Evolutionary conservation across 106 monocot genomes (phyloP), one percentile per base, ranked within the genome.

Genomic region (Dioscorea alata): DNA sequence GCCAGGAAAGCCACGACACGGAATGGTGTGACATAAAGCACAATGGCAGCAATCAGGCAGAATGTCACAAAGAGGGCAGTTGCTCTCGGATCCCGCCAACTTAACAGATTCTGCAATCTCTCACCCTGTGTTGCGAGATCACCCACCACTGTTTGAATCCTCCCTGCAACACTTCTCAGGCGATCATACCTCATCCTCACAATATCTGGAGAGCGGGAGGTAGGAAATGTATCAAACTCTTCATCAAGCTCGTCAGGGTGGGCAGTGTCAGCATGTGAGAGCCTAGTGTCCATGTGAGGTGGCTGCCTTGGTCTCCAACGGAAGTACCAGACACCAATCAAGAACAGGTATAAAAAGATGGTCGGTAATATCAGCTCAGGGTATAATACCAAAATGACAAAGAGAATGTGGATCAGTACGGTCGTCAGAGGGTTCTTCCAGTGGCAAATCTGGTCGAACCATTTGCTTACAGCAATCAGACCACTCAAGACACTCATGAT

Each of bases 101-200:
- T 61, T 25, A 61, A 23, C 61, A 61, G 28, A 23, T 21, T 28
- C 24, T 61, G 61, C 20, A 61, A 14, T 61, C 61, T n/a, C 23
- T 61, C 61, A 5, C 61, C 61, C 28, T 61, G 61, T 14, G 24
- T 61, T 25, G 61, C 61, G 4, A 61, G 15, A 61, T 61, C 61
- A 61, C 61, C 61, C 28, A 61, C 61, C 4, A 61, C 61, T 23
- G 61, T 61, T 23, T 61, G 61, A 23, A 21, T 61, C 61, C 61
- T 61, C 61, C 61, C 15, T 42, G 61, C 61, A 61, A 61, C 20
- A 61, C 61, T 61, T 28, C 61, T 61, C 13, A 25, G 28, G 8
- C 61, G 61, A 61, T 61, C 61, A 61, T 61, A 61, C 61, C 24
- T 61, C 15, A 23, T 21, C 20, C 61, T 61, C 23, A 61, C 61